phyloP scores from a whole-genome alignment of 306 rosid genomes.

The Pueraria montana region DNA sequence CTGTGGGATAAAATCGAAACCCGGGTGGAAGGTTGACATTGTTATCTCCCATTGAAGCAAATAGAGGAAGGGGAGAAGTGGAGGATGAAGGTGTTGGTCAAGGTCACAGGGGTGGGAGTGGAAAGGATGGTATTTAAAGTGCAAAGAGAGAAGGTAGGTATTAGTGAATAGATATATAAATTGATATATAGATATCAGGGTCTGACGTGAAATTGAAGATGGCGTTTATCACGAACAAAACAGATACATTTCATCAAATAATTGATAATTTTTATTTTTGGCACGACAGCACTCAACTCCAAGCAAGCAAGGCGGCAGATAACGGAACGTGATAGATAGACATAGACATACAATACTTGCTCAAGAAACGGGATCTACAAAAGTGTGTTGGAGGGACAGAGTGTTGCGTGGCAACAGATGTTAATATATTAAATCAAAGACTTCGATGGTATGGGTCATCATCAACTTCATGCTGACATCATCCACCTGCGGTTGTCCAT shows the following conservation, averaged over 20 bases:
- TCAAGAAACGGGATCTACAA: conserved; percentile 49
- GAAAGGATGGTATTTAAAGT: conserved; percentile 57
- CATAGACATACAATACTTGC: background rate
- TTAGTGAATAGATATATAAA: background rate
- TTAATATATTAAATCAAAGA: background rate
- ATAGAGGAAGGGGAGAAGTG: background rate
- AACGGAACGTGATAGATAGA: conserved; percentile 56
- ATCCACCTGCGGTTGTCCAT: conserved; percentile 64
- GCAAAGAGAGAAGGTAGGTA: conserved; percentile 17
- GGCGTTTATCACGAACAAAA: conserved; percentile 43
- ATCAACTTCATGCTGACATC: conserved; percentile 90
- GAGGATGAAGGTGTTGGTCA: too few species aligned
- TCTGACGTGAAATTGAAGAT: conserved; percentile 66
- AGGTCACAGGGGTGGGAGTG: conserved; percentile 14
- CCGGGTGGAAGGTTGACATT: conserved; percentile 87
- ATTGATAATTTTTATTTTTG: conserved; percentile 13
- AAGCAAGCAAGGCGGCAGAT: conserved; percentile 56
- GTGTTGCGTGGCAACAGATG: conserved; percentile 12
- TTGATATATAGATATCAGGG: conserved; percentile 14
- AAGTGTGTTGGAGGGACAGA: conserved; percentile 25
- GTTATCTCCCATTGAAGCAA: conserved; percentile 60
- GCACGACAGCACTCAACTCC: conserved; percentile 20
- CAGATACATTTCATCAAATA: conserved; percentile 43
- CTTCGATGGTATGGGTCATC: conserved; percentile 57
- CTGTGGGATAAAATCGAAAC: conserved; percentile 86